Percentiles rank a stretch among this genome's conserved stretches.
phyloP scores from a whole-genome alignment of 164 flowering plant genomes.

The Santalum album region DNA sequence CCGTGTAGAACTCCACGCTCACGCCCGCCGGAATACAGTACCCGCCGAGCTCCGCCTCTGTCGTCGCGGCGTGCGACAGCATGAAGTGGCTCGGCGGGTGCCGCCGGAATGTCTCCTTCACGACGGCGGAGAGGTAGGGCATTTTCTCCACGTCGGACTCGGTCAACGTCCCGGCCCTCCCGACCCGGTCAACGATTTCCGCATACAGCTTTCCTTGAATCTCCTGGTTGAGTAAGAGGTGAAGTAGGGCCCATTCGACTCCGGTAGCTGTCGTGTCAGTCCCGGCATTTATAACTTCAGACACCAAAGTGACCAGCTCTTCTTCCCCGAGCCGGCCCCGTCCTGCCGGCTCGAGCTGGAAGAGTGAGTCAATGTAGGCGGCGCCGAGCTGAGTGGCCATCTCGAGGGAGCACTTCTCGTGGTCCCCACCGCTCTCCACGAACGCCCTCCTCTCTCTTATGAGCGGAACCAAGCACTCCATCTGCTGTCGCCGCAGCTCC shows the following conservation, averaged over 20 bases:
- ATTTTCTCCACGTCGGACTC: slow-evolving; percentile 62
- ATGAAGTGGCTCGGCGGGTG: slow-evolving; percentile 91
- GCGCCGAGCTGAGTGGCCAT: slow-evolving; percentile 75
- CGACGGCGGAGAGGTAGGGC: slow-evolving; percentile 57
- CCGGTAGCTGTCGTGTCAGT: slow-evolving; percentile 86
- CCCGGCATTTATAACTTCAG: slow-evolving; percentile 80
- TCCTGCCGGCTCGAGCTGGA: slow-evolving; percentile 34
- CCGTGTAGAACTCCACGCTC: slow-evolving; percentile 72
- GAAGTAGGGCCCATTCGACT: slow-evolving; percentile 73
- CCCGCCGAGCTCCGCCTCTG: slow-evolving; percentile 64
- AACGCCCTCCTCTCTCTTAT: slow-evolving; percentile 40
- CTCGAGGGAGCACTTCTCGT: slow-evolving; percentile 6
- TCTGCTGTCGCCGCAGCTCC: slow-evolving; percentile 49
- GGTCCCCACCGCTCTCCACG: slow-evolving; percentile 25
- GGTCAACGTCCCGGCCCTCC: slow-evolving; percentile 29
- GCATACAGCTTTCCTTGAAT: slow-evolving; percentile 56
- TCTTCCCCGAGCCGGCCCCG: slow-evolving; percentile 51
- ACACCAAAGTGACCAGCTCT: slow-evolving; percentile 68
- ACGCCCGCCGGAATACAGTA: slow-evolving; percentile 57
- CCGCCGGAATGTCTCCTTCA: slow-evolving; percentile 73
- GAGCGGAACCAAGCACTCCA: slow-evolving; percentile 60
- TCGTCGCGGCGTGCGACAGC: slow-evolving; percentile 58
- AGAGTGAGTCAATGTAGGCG: slow-evolving; percentile 75
- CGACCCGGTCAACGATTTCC: slow-evolving; percentile 51
- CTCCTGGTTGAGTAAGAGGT: slow-evolving; percentile 51